phyloP scores from a whole-genome alignment of 345 rosid genomes.

The Camelina hispida region DNA sequence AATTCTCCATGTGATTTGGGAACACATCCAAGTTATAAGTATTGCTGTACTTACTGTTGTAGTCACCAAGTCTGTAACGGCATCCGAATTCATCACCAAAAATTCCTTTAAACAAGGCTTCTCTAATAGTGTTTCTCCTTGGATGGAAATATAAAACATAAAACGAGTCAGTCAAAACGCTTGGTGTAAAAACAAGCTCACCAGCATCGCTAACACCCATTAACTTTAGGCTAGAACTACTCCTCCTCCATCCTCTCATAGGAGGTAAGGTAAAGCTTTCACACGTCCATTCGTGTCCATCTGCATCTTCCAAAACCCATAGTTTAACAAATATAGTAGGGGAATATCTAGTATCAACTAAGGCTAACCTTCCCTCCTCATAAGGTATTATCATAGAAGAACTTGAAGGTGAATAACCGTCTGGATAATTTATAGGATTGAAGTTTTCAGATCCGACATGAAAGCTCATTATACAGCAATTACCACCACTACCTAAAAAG shows the following conservation, averaged over 20 bases:
- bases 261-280: neutral
- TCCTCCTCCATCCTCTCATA: neutral
- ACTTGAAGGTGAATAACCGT: neutral
- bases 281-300: constrained; percentile 11
- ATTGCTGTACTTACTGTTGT: neutral
- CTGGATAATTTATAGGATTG: neutral
- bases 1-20: constrained; percentile 2
- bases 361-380: constrained; percentile 13
- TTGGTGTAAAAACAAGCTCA: constrained; percentile 1
- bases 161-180: neutral
- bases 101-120: neutral
- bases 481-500: too few species aligned
- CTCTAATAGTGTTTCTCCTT: neutral
- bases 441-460: constrained; percentile 3
- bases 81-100: neutral
- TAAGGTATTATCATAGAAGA: neutral
- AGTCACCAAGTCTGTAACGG: neutral
- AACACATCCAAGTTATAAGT: neutral
- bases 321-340: neutral
- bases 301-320: neutral
- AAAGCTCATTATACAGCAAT: constrained; percentile 1
- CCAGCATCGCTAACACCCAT: constrained; percentile 7
- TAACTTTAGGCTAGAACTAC: neutral
- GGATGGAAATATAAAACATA: constrained; percentile 11
- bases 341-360: neutral